Base-by-base conservation (phyloP, 2,329 filamentous ascomycete genomes). In the Xylaria sp. region DNA sequence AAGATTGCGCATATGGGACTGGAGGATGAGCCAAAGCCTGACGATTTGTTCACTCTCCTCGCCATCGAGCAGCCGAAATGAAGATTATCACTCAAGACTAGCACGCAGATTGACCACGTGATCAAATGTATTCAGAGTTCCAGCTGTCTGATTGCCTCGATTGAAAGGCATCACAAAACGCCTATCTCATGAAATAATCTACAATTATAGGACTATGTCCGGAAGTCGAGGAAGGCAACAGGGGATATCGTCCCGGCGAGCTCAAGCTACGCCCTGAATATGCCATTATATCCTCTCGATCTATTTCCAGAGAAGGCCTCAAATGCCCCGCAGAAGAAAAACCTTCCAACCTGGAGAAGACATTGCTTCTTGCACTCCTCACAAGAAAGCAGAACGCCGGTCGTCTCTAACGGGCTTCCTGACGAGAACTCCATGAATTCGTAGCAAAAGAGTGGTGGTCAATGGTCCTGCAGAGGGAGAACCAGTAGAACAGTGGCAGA, bases 1-100 rank as follows among this genome's bases (percentile, higher is more conserved):
- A 85, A 87, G 71, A 88, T 93, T 63, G 91, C 88, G 25, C 87
- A 90, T 61, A 84, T 92, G 79, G 91, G 90, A 2, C 81, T 93
- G 25, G 89, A 92, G 70, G 83, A 87, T 37, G 88, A 91, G 55
- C 80, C 82, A 76, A 82, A 69, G 77, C 77, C 75, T 25, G 76
- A 78, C 77, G 81, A 88, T 73, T 71, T 91, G 60, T 82, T 90
- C 62, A 76, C 78, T 2, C 79, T 87, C 59, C 76, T 91, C 51
- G 86, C 82, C 0, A 81, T 90, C 63, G 74, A 81, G 61, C 69
- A 69, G 56, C 70, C 72, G 15, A 72, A 37, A 62, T 71, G 62
- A 74, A 31, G 59, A 54, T 37, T 10, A 48, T 65, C 39, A 61
- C 52, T 15, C 55, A 57, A 66, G 7, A 25, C 25, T 9, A 31